A percentile compares a stretch with the other conserved stretches of the same genome.
These are phyloP conservation scores for Jacaranda copaia DNA, from an alignment of 257 asterid species.

Conservation along the genomic window DNA sequence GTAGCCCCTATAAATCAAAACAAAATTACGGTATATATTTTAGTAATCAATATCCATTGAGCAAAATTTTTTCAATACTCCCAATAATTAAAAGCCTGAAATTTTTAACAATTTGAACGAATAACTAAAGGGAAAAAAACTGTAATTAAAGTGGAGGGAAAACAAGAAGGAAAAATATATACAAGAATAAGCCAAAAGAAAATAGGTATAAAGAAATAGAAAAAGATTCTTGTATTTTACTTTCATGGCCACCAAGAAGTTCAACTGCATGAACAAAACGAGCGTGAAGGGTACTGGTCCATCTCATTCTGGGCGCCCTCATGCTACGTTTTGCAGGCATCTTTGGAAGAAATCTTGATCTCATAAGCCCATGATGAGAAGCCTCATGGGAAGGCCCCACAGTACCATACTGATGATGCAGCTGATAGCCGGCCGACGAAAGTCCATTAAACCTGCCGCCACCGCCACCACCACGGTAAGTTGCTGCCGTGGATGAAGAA, in stretches of 20 bases:
- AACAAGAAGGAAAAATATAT: not conserved
- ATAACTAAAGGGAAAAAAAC: not conserved
- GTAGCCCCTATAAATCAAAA: constrained; percentile 74
- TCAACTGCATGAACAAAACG: constrained; percentile 98
- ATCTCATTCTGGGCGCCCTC: constrained; percentile 96
- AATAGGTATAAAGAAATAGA: not conserved
- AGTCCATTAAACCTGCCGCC: constrained; percentile 37
- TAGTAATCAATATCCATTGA: not conserved
- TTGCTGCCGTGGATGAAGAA: constrained; percentile 35
- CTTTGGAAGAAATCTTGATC: constrained; percentile 78
- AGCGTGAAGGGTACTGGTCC: constrained; percentile 92
- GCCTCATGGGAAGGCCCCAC: constrained; percentile 46
- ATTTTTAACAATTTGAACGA: not conserved
- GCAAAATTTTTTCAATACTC: not conserved
- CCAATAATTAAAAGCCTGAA: not conserved
- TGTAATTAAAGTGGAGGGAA: too few species aligned
- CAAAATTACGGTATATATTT: not conserved
- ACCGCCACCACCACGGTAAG: constrained; percentile 31
- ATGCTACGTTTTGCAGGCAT: constrained; percentile 73
- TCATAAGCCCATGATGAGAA: constrained; percentile 64
- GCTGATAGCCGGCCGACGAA: constrained; percentile 26
- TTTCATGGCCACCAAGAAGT: constrained; percentile 98
- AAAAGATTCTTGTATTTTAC: constrained; percentile 40
- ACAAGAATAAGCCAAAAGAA: not conserved
- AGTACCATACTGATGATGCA: constrained; percentile 42